Conservation (phyloP, 208 protist genomes). For the Endotrypanum monterogeii region DNA sequence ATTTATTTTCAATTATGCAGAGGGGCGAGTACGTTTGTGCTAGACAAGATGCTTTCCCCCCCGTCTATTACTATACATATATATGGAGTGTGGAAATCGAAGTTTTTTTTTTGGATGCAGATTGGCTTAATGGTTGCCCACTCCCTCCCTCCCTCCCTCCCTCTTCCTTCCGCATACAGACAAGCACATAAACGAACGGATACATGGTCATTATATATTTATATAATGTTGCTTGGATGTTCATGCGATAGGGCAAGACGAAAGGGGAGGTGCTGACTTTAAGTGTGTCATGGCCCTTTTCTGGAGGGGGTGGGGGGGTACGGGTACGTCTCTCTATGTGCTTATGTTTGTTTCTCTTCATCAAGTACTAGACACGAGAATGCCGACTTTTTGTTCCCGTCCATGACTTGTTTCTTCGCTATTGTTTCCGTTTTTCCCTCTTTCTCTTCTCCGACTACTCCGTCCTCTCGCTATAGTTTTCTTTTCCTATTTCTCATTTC, state of each 20-base stretch:
- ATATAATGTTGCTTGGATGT: background rate
- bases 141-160: background rate
- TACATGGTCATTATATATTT: too few relatives aligned
- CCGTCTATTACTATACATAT: too few relatives aligned
- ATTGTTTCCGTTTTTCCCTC: background rate
- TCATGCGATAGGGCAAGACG: too few relatives aligned
- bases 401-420: too few relatives aligned
- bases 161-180: background rate
- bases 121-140: background rate
- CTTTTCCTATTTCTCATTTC: slow-evolving; percentile 1
- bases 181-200: too few relatives aligned
- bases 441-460: background rate
- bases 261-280: background rate
- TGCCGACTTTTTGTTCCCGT: background rate
- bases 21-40: too few relatives aligned
- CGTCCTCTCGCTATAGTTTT: background rate
- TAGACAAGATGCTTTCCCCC: too few relatives aligned
- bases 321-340: background rate
- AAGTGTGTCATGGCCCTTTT: background rate
- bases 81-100: background rate
- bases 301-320: too few relatives aligned
- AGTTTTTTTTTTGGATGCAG: background rate
- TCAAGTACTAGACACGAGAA: background rate
- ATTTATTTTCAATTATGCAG: too few relatives aligned
- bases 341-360: background rate